Evolutionary conservation across 2,329 filamentous ascomycete genomes (phyloP), one percentile per base, ranked within the genome.

Genomic region (Colletotrichum gigasporum): DNA sequence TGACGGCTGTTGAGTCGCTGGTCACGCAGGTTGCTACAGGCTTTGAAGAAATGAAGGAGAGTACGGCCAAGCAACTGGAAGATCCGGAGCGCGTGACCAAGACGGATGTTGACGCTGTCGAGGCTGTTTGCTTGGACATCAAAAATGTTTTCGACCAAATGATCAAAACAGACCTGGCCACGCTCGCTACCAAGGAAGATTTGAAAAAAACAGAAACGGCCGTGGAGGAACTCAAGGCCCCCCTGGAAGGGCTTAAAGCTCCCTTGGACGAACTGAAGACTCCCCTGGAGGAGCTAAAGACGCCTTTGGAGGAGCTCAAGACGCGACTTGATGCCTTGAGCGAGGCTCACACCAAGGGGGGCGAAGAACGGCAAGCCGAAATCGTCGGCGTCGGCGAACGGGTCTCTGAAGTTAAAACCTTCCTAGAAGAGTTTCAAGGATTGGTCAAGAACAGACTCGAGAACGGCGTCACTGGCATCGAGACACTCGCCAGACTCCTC

Each of bases 361-460:
- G 96, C 45, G 93, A 96, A 55, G 91, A 95, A 63, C 91, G 93
- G 24, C 93, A 95, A 72, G 87, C 90, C 44, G 95, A 97, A 75
- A 93, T 93, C 56, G 90, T 90, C 20, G 90, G 89, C 12, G 87
- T 97, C 22, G 85, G 91, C 12, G 90, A 95, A 65, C 90, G 90
- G 60, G 90, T 98, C 14, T 85, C 87, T 2, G 93, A 94, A 70
- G 89, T 97, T 72, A 95, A 93, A 79, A 79, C 81, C 0, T 88
- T 93, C 71, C 82, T 98, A 1, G 89, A 92, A 60, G 91, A 93
- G 54, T 87, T 97, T 70, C 92, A 93, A 64, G 87, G 89, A 32
- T 86, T 93, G 41, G 82, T 97, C 45, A 90, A 92, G 74, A 85
- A 84, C 50, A 95, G 92, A 73, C 85, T 98, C 3, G 89, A 91